Percentiles rank a stretch among this genome's conserved stretches.
These are phyloP conservation scores for Candida ipomoeae DNA, from an alignment of 805 yeast genomes.

Conservation along the genomic window DNA sequence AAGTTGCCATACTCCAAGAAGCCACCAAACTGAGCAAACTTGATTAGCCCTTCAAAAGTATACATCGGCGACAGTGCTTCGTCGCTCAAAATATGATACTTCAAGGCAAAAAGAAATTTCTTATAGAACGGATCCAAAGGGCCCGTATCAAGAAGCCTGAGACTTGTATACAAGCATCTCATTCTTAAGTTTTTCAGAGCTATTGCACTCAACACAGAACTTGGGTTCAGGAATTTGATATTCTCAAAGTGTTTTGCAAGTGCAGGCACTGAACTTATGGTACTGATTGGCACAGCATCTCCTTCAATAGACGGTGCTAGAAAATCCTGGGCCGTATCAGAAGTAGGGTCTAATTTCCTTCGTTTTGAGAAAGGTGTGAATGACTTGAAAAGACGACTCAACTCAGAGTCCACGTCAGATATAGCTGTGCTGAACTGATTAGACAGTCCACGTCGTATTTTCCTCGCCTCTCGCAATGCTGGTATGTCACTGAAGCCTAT, in stretches of 20 bases:
- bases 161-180: slow-evolving; percentile 8
- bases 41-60: slow-evolving; percentile 4
- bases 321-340: background rate
- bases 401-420: slow-evolving; percentile 1
- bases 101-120: slow-evolving; percentile 9
- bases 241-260: slow-evolving; percentile 19
- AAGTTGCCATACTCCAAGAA: background rate
- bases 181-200: slow-evolving; percentile 1
- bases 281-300: slow-evolving; percentile 5
- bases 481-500: background rate
- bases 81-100: slow-evolving; percentile 8
- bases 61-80: slow-evolving; percentile 6
- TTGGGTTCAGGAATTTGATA: slow-evolving; percentile 17
- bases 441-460: background rate
- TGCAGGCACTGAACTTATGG: slow-evolving; percentile 18
- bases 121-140: slow-evolving; percentile 5
- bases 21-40: slow-evolving; percentile 5
- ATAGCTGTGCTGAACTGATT: slow-evolving; percentile 1
- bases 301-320: background rate
- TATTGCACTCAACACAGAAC: slow-evolving; percentile 8
- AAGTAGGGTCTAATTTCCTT: background rate
- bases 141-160: slow-evolving; percentile 5
- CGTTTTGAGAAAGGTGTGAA: background rate
- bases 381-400: background rate
- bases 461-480: background rate